Percentiles rank a stretch among this genome's conserved stretches.
Conservation (phyloP, 2,329 filamentous ascomycete species). For the Tolypocladium guangdongense region DNA sequence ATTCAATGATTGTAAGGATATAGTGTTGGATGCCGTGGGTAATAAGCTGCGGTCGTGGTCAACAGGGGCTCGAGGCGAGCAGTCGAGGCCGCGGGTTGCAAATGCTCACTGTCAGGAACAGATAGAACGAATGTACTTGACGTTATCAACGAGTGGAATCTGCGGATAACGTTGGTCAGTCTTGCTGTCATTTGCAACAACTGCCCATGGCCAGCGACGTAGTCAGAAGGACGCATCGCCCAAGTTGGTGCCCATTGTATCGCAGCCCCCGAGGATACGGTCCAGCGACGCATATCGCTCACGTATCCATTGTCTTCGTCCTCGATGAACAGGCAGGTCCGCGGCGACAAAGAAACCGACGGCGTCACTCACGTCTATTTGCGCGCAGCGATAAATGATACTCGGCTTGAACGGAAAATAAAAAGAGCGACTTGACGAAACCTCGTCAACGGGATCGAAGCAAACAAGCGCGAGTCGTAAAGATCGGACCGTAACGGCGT, state of each 20-base stretch:
- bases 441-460: slow-evolving; percentile 25
- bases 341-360: background rate
- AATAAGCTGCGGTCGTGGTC: slow-evolving; percentile 3
- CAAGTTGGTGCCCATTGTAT: background rate
- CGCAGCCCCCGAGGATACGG: background rate
- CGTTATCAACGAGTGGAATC: slow-evolving; percentile 42
- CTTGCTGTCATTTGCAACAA: background rate
- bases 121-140: slow-evolving; percentile 50
- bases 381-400: slow-evolving; percentile 6
- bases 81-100: background rate
- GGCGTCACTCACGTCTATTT: slow-evolving; percentile 9
- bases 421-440: slow-evolving; percentile 38
- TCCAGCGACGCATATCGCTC: background rate
- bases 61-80: background rate
- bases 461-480: slow-evolving; percentile 16
- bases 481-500: slow-evolving; percentile 12
- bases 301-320: background rate
- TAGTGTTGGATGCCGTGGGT: slow-evolving; percentile 2
- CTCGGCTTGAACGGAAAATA: slow-evolving; percentile 4
- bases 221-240: background rate
- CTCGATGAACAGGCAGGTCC: background rate
- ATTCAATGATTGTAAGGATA: slow-evolving; percentile 9
- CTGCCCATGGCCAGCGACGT: background rate
- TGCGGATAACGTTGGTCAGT: slow-evolving; percentile 8
- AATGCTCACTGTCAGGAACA: slow-evolving; percentile 33